phyloP scores from a whole-genome alignment of 106 monocot genomes.

The Dioscorea alata region DNA sequence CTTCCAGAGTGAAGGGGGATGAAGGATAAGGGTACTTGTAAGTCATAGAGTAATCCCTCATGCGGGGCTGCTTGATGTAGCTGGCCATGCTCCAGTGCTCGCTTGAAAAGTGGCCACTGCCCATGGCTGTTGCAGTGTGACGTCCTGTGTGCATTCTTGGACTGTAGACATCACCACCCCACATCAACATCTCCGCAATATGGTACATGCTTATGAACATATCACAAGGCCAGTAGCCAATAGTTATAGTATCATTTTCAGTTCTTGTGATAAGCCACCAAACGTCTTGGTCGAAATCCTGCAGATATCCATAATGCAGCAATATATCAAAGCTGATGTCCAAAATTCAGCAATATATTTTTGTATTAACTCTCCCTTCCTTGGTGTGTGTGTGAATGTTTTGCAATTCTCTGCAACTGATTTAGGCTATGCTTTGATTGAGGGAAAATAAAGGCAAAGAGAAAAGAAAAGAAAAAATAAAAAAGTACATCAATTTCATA shows the following conservation, averaged over 20 bases:
- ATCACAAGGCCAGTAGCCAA: conserved; percentile 30
- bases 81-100: conserved; percentile 7
- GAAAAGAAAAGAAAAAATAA: too few species aligned
- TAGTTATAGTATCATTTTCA: not conserved
- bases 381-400: too few species aligned
- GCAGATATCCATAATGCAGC: not conserved
- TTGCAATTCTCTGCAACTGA: too few species aligned
- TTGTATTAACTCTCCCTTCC: not conserved
- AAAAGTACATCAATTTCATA: too few species aligned
- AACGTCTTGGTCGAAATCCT: conserved; percentile 8
- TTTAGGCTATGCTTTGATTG: too few species aligned
- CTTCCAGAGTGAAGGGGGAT: not conserved
- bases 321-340: too few species aligned
- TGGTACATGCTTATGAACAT: conserved; percentile 10
- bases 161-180: conserved; percentile 40
- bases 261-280: conserved; percentile 18
- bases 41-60: conserved; percentile 14
- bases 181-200: conserved; percentile 6
- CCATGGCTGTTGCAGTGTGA: conserved; percentile 38
- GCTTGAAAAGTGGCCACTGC: conserved; percentile 11
- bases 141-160: conserved; percentile 10
- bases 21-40: conserved; percentile 19
- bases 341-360: not conserved
- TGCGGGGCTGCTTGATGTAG: conserved; percentile 9
- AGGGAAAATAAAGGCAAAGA: too few species aligned